Evolutionary conservation across 2,329 filamentous ascomycete species (phyloP).

Genomic region (Colletotrichum euphorbiae): DNA sequence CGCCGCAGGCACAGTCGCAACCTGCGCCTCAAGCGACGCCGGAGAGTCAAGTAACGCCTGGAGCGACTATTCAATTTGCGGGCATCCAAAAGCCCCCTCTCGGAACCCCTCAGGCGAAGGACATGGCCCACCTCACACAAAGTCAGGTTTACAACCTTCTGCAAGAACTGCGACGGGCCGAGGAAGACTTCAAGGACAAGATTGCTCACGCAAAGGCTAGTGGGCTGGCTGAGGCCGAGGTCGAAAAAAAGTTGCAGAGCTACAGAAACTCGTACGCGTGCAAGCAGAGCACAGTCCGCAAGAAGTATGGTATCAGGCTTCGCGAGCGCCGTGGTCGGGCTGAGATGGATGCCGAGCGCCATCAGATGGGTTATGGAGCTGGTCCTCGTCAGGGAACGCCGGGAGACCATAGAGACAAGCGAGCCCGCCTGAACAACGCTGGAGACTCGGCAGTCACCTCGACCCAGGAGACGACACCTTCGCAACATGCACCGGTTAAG

Average conservation of each 20-base stretch:
- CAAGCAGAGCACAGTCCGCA: constrained; percentile 67
- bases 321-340: constrained; percentile 60
- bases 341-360: constrained; percentile 59
- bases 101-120: constrained; percentile 21
- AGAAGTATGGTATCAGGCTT: constrained; percentile 68
- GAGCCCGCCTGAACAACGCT: constrained; percentile 14
- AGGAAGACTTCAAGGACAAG: constrained; percentile 42
- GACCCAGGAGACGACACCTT: neutral
- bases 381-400: neutral
- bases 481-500: constrained; percentile 34
- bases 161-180: constrained; percentile 52
- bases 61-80: neutral
- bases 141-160: constrained; percentile 43
- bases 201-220: constrained; percentile 8
- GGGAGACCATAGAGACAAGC: constrained; percentile 24
- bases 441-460: constrained; percentile 11
- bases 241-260: constrained; percentile 49
- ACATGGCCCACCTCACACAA: constrained; percentile 28
- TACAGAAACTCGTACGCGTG: constrained; percentile 66
- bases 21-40: neutral
- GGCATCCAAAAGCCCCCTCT: neutral
- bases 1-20: constrained; percentile 1
- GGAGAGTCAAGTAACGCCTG: neutral
- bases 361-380: constrained; percentile 47
- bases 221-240: neutral